Evolutionary conservation across 2,329 filamentous ascomycete species (phyloP).

Genomic region (Aurifilum marmelostoma): DNA sequence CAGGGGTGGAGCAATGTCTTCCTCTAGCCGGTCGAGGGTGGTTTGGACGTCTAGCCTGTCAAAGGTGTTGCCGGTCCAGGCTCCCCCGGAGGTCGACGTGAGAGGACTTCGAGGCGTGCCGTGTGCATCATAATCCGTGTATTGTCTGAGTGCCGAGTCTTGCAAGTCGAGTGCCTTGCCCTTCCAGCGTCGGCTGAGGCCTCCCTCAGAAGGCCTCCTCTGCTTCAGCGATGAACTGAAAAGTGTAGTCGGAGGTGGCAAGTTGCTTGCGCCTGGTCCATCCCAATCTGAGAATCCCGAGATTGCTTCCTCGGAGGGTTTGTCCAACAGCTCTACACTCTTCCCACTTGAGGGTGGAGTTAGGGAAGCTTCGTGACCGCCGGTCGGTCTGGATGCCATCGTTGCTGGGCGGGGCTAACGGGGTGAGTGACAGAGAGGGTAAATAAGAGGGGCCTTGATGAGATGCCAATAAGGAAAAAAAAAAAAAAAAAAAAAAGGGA

Average conservation of each 20-base stretch:
- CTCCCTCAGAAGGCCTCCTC: conserved; percentile 14
- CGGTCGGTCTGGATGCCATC: background rate
- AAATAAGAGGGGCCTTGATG: background rate
- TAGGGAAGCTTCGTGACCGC: background rate
- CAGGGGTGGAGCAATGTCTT: conserved; percentile 1
- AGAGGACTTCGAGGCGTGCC: conserved; percentile 17
- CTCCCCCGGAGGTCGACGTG: background rate
- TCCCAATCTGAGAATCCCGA: background rate
- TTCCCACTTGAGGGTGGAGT: background rate
- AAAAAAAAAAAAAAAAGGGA: no score
- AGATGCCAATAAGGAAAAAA: background rate
- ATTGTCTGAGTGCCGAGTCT: conserved; percentile 16
- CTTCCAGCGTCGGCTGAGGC: conserved; percentile 7
- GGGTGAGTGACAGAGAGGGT: background rate
- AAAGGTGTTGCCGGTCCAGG: conserved; percentile 17
- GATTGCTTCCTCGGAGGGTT: conserved; percentile 1
- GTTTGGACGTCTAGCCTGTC: conserved; percentile 20
- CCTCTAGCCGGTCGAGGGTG: conserved; percentile 18
- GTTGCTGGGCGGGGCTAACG: background rate
- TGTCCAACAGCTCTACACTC: background rate
- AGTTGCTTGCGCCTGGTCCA: background rate
- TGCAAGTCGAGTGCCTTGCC: conserved; percentile 13
- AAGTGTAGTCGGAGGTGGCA: conserved; percentile 14
- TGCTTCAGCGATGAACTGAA: conserved; percentile 4
- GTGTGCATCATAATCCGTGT: conserved; percentile 21